Evolutionary conservation across 1,139 yeast species (phyloP).

Genomic region (Kurtzmaniella natalensis): DNA sequence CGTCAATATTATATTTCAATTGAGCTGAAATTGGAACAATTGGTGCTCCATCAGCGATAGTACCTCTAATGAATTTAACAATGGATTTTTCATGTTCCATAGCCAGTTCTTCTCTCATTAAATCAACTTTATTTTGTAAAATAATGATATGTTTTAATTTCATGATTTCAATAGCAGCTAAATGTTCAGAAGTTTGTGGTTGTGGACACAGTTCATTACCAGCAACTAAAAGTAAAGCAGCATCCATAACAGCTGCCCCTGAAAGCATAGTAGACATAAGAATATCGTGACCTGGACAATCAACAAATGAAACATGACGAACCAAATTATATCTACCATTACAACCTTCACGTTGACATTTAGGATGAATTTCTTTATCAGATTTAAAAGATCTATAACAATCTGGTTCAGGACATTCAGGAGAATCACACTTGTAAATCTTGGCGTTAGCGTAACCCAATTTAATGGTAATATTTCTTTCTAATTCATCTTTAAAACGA

Average conservation of each 20-base stretch:
- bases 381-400: slow-evolving; percentile 93
- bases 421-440: slow-evolving; percentile 88
- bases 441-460: slow-evolving; percentile 98
- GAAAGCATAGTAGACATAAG: slow-evolving; percentile 99
- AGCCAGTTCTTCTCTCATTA: slow-evolving; percentile 97
- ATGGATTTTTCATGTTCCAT: slow-evolving; percentile 93
- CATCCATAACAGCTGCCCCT: slow-evolving; percentile 99
- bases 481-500: slow-evolving; percentile 96
- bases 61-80: slow-evolving; percentile 89
- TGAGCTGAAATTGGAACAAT: slow-evolving; percentile 99
- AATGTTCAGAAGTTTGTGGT: slow-evolving; percentile 98
- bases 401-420: slow-evolving; percentile 88
- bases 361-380: slow-evolving; percentile 91
- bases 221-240: slow-evolving; percentile 91
- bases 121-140: slow-evolving; percentile 95
- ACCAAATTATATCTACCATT: slow-evolving; percentile 80
- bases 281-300: slow-evolving; percentile 99
- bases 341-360: slow-evolving; percentile 82
- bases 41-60: slow-evolving; percentile 98
- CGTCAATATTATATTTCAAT: slow-evolving; percentile 96
- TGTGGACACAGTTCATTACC: slow-evolving; percentile 99
- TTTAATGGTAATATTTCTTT: slow-evolving; percentile 97
- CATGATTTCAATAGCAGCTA: slow-evolving; percentile 99
- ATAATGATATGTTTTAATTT: slow-evolving; percentile 94
- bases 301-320: slow-evolving; percentile 97